Percentiles rank a stretch among this genome's conserved stretches.
phyloP scores from a whole-genome alignment of 179 eudicot species.

The Beta lomatogona region DNA sequence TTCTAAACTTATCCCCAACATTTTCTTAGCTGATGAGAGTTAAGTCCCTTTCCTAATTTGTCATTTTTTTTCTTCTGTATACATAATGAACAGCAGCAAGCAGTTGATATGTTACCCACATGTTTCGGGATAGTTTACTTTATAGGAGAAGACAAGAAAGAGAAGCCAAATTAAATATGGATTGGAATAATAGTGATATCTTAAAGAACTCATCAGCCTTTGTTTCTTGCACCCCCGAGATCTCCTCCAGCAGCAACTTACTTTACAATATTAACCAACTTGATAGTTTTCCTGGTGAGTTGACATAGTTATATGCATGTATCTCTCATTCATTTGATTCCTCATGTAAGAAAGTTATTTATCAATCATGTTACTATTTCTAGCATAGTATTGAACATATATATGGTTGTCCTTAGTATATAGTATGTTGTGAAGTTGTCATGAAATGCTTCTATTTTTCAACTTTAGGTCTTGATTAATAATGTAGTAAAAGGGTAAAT shows the following conservation, averaged over 20 bases:
- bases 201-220: slow-evolving; percentile 33
- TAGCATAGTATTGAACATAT: background rate
- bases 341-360: background rate
- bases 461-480: too few relatives aligned
- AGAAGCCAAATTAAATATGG: slow-evolving; percentile 40
- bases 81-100: slow-evolving; percentile 8
- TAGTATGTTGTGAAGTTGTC: too few relatives aligned
- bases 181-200: slow-evolving; percentile 54
- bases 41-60: slow-evolving; percentile 20
- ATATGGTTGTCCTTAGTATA: background rate
- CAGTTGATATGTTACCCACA: slow-evolving; percentile 24
- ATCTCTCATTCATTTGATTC: background rate
- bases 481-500: too few relatives aligned
- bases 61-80: background rate
- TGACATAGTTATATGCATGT: background rate
- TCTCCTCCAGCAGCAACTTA: slow-evolving; percentile 46
- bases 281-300: slow-evolving; percentile 48
- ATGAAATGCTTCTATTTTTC: too few relatives aligned
- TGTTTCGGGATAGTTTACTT: slow-evolving; percentile 9
- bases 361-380: background rate
- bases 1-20: background rate
- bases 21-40: background rate
- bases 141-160: background rate
- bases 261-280: slow-evolving; percentile 47
- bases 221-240: slow-evolving; percentile 42